These are phyloP conservation scores for Candolleomyces aberdarensis DNA, from an alignment of 768 basidiomycete genomes.

Conservation along the genomic window DNA sequence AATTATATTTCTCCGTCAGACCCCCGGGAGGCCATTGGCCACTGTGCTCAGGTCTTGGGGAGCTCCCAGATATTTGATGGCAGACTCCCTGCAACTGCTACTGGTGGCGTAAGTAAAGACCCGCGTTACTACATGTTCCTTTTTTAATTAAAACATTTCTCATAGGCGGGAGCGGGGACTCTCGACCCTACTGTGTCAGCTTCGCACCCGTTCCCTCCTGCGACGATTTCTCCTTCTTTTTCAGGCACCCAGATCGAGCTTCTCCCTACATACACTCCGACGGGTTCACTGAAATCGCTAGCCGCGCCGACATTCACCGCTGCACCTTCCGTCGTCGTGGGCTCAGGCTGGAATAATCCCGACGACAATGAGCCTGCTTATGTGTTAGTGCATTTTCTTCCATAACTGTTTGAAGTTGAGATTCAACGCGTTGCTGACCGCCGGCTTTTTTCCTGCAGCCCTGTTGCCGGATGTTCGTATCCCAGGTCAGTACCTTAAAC, in stretches of 20 bases:
- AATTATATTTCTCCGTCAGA: slow-evolving; percentile 24
- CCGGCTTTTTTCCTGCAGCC: slow-evolving; percentile 21
- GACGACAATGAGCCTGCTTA: slow-evolving; percentile 59
- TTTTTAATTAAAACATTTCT: slow-evolving; percentile 1
- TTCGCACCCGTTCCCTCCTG: slow-evolving; percentile 62
- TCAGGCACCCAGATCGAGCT: slow-evolving; percentile 49
- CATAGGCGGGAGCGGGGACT: slow-evolving; percentile 53
- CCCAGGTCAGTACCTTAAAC: slow-evolving; percentile 40
- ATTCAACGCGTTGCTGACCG: slow-evolving; percentile 1
- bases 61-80: slow-evolving; percentile 47
- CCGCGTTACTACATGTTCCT: slow-evolving; percentile 3
- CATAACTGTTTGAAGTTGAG: not conserved
- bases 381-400: slow-evolving; percentile 34
- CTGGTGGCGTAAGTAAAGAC: slow-evolving; percentile 49
- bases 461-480: slow-evolving; percentile 62
- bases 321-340: slow-evolving; percentile 50
- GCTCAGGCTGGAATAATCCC: slow-evolving; percentile 75
- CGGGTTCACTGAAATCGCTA: slow-evolving; percentile 61
- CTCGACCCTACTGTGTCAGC: slow-evolving; percentile 50
- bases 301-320: slow-evolving; percentile 61
- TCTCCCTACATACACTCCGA: slow-evolving; percentile 71
- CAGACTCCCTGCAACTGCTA: slow-evolving; percentile 60
- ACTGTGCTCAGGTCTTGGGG: slow-evolving; percentile 37
- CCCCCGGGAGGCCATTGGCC: slow-evolving; percentile 44
- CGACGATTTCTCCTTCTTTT: slow-evolving; percentile 49